A percentile compares a stretch with the other conserved stretches of the same genome.
These are phyloP conservation scores for Epichloe sp. DNA, from an alignment of 2,329 filamentous ascomycete species.

Conservation along the genomic window DNA sequence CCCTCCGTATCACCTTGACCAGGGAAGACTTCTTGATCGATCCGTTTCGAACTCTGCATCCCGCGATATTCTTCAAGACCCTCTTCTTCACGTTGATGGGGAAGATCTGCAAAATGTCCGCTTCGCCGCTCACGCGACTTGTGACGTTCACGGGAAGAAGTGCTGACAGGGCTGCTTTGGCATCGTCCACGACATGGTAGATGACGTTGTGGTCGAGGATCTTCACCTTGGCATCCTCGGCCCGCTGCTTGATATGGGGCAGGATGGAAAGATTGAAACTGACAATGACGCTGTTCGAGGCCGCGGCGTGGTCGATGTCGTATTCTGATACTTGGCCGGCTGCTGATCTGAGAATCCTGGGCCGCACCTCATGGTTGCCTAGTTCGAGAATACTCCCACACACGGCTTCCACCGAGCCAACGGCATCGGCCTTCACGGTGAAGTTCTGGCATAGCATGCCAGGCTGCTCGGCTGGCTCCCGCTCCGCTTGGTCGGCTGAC, in stretches of 20 bases:
- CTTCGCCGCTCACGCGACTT: constrained; percentile 70
- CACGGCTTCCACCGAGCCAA: constrained; percentile 86
- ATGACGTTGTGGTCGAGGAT: constrained; percentile 83
- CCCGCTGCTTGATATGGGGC: constrained; percentile 52
- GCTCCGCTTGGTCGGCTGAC: constrained; percentile 21
- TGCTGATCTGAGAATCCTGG: constrained; percentile 62
- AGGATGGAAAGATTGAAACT: constrained; percentile 73
- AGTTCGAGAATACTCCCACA: constrained; percentile 62
- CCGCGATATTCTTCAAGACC: constrained; percentile 63
- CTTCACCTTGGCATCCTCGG: constrained; percentile 56
- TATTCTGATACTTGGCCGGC: constrained; percentile 73
- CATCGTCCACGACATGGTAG: constrained; percentile 64
- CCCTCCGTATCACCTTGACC: constrained; percentile 59
- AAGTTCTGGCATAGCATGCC: constrained; percentile 55
- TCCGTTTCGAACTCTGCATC: constrained; percentile 78
- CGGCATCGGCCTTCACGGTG: constrained; percentile 84
- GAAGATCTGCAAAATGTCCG: constrained; percentile 73
- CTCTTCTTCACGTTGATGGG: constrained; percentile 67
- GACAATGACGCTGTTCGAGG: constrained; percentile 62
- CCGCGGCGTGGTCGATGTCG: constrained; percentile 77
- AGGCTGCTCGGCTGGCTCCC: constrained; percentile 22
- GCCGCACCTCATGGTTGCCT: constrained; percentile 71
- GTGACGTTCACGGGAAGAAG: constrained; percentile 54
- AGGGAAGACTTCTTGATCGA: constrained; percentile 47
- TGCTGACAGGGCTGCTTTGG: constrained; percentile 54